Base-by-base conservation (phyloP, 2,329 filamentous ascomycete genomes). In the Claviceps sp. region DNA sequence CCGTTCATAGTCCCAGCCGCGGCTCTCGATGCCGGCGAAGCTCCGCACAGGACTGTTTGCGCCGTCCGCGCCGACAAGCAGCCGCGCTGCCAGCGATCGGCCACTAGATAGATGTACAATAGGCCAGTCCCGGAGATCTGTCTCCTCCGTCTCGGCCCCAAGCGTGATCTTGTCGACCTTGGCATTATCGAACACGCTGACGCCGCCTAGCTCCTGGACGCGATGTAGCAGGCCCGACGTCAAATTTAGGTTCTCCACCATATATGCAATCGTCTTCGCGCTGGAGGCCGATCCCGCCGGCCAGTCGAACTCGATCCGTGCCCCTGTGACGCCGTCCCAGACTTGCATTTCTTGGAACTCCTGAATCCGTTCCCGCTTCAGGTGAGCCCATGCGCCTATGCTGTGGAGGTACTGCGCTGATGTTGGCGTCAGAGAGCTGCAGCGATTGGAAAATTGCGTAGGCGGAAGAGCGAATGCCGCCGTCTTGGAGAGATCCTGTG, bases 311-410 rank as follows among this genome's bases (percentile, higher is more conserved):
- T 88, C 85, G 65, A 98, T 93, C 59, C 84, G 81, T 39, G 89
- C 87, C 54, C 82, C 89, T 42, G 86, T 87, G 52, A 95, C 81
- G 56, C 91, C 94, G 66, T 98, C 93, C 93, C 94, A 98, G 37
- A 97, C 93, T 66, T 95, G 86, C 93, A 98, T 98, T 61, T 91
- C 87, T 54, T 94, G 84, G 67, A 96, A 98, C 1, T 83, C 78
- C 70, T 96, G 90, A 38, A 93, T 80, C 37, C 93, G 81, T 5
- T 80, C 73, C 43, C 75, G 71, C 58, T 87, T 77, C 55, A 96
- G 73, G 63, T 94, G 82, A 6, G 75, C 64, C 93, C 91, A 97
- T 48, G 85, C 89, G 39, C 91, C 93, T 55, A 95, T 93, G 4
- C 77, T 73, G 63, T 87, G 76, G 56, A 97, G 77, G 62, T 93